Conservation (phyloP, 176 grass and related monocot species). For the Saccharum officinarum region DNA sequence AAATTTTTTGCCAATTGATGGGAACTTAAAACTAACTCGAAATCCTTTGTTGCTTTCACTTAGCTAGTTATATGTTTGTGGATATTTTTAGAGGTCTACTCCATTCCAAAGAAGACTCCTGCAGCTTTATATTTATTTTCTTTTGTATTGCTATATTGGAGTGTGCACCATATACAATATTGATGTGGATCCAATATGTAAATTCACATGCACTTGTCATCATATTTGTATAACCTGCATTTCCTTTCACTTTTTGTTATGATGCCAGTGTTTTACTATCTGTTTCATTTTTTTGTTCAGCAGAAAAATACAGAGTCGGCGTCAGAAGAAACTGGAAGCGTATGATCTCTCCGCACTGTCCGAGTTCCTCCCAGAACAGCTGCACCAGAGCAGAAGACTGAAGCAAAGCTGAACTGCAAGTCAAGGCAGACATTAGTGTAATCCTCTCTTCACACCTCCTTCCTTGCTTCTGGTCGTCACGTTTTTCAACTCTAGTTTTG, state of each 20-base stretch:
- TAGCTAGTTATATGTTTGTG: neutral
- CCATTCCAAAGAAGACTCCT: neutral
- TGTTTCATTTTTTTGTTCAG: constrained; percentile 12
- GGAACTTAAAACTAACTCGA: neutral
- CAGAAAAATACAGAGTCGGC: constrained; percentile 60
- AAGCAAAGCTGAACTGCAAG: constrained; percentile 73
- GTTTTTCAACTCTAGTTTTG: neutral
- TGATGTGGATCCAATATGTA: neutral
- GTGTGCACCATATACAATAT: neutral
- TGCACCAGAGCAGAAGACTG: constrained; percentile 6
- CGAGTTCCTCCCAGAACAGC: constrained; percentile 62
- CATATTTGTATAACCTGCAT: neutral
- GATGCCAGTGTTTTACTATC: neutral
- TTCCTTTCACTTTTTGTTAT: neutral
- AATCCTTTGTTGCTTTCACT: neutral
- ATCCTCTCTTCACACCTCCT: neutral
- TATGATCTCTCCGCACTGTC: constrained; percentile 75
- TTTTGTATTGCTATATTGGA: neutral
- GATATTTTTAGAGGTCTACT: neutral
- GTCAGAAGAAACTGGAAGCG: constrained; percentile 75
- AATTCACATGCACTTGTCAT: neutral
- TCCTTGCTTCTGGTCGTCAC: neutral
- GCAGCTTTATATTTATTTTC: neutral
- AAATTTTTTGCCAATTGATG: neutral
- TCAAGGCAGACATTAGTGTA: constrained; percentile 81